These are phyloP conservation scores for Bipolaris gigantea DNA, from an alignment of 2,329 filamentous ascomycete genomes.

Conservation along the genomic window DNA sequence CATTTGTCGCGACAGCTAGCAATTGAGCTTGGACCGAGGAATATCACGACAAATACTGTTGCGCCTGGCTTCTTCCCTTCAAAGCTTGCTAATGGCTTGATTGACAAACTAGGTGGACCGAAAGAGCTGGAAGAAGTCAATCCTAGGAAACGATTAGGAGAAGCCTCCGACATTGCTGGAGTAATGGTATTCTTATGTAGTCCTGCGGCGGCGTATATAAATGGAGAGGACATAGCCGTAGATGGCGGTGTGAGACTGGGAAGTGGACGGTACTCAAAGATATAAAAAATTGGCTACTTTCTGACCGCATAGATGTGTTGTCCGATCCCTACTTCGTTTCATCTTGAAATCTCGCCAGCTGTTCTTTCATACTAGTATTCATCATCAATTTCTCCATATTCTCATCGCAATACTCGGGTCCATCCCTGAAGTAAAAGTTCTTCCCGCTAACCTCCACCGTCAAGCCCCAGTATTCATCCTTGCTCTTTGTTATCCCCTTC, in stretches of 20 bases:
- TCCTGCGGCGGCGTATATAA: slow-evolving; percentile 35
- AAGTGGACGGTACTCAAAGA: slow-evolving; percentile 31
- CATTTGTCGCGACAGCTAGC: slow-evolving; percentile 46
- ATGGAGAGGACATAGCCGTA: slow-evolving; percentile 39
- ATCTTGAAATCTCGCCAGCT: slow-evolving; percentile 31
- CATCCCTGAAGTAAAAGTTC: slow-evolving; percentile 34
- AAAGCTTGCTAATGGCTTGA: slow-evolving; percentile 43
- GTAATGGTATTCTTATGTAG: slow-evolving; percentile 43
- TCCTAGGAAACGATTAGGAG: slow-evolving; percentile 38
- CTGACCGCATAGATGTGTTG: background rate
- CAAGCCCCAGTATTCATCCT: slow-evolving; percentile 27
- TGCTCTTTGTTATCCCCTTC: slow-evolving; percentile 24
- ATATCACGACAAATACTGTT: slow-evolving; percentile 46
- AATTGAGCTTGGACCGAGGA: slow-evolving; percentile 44
- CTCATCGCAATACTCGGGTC: slow-evolving; percentile 24
- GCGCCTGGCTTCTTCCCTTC: slow-evolving; percentile 47
- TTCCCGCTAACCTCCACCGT: slow-evolving; percentile 35
- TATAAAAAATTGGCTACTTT: slow-evolving; percentile 13
- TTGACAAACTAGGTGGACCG: slow-evolving; percentile 44
- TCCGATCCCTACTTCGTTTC: slow-evolving; percentile 7
- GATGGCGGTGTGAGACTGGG: slow-evolving; percentile 37
- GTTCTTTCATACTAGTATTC: slow-evolving; percentile 33
- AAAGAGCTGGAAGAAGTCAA: slow-evolving; percentile 45
- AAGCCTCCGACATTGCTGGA: slow-evolving; percentile 44
- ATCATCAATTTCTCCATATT: slow-evolving; percentile 37